Base-by-base conservation (phyloP, 192 early-diverging fungal genomes). In the Globomyces pollinis-pini region DNA sequence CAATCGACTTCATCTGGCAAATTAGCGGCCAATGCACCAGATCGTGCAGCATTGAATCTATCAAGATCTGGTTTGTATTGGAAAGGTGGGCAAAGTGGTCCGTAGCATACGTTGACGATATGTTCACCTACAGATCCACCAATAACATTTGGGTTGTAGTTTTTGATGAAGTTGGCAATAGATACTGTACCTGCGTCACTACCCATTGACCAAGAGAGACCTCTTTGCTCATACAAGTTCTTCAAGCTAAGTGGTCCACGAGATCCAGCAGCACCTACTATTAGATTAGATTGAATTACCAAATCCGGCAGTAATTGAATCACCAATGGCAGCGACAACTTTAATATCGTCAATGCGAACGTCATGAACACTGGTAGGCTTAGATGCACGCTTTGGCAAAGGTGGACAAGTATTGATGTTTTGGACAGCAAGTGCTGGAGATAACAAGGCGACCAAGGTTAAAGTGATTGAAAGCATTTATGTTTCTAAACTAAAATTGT, bases 231-330 rank as follows among this genome's bases (percentile, higher is more conserved):
- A 11, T 55, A 24, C 11, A 67, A 45, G 26, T 55, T 50, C 9
- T 57, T 34, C 54, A 76, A n/a, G n/a, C n/a, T n/a, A n/a, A n/a
- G n/a, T n/a, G n/a, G n/a, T n/a, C n/a, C n/a, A n/a, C n/a, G n/a
- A n/a, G n/a, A n/a, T n/a, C n/a, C n/a, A n/a, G n/a, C n/a, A n/a
- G n/a, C n/a, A n/a, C n/a, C n/a, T 58, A 16, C 54, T 38, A 0
- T 63, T 36, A 16, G 63, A 54, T 31, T 66, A 44, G 4, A 47
- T 59, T 13, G 61, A 44, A 21, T 62, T 41, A 1, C 41, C 69
- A 56, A 77, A 80, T 13, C 60, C 81, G 32, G 81, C 78, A 15
- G 78, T 80, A 33, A 80, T 79, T 42, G 65, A 78, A 47, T 83
- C 81, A 13, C 81, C 81, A 20, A 83, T 61, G 11, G 74, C 76